Conservation (phyloP, 2,329 filamentous ascomycete species). For the Talaromyces sp. region DNA sequence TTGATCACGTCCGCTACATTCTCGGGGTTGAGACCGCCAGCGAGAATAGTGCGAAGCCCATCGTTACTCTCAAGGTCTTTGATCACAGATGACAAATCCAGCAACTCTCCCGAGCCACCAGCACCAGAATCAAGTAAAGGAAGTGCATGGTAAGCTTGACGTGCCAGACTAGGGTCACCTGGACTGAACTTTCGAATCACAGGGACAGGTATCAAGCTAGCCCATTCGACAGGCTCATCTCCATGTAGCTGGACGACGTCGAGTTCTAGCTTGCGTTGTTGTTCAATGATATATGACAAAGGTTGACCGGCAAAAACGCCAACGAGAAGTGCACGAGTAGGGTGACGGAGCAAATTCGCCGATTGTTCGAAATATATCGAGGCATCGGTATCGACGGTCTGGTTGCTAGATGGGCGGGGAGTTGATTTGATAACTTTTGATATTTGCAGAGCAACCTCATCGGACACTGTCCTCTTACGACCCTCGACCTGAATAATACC, state of each 20-base stretch:
- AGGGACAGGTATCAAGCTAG: constrained; percentile 81
- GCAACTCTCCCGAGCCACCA: constrained; percentile 74
- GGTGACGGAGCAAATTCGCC: constrained; percentile 49
- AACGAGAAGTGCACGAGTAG: constrained; percentile 71
- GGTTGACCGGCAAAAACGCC: constrained; percentile 94
- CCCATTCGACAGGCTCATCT: constrained; percentile 89
- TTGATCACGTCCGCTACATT: constrained; percentile 71
- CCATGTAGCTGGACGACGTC: constrained; percentile 94
- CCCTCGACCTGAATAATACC: constrained; percentile 88
- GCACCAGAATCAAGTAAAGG: constrained; percentile 84
- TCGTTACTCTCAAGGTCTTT: constrained; percentile 64
- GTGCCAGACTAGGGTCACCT: constrained; percentile 66
- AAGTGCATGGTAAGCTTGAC: constrained; percentile 76
- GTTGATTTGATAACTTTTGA: constrained; percentile 69
- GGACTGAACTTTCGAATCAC: constrained; percentile 85
- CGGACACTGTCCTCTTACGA: constrained; percentile 73
- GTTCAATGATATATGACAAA: constrained; percentile 73
- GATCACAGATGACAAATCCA: constrained; percentile 71
- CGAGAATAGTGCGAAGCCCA: constrained; percentile 74
- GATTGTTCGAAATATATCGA: constrained; percentile 70
- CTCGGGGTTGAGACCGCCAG: constrained; percentile 76
- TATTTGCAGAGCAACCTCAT: constrained; percentile 76
- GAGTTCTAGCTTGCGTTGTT: constrained; percentile 72
- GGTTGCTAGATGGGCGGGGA: constrained; percentile 29
- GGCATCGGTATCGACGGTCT: constrained; percentile 25